Percentiles rank a stretch among this genome's conserved stretches.
phyloP scores from a whole-genome alignment of 139 green algal genomes.

The Spirogloea muscicola region DNA sequence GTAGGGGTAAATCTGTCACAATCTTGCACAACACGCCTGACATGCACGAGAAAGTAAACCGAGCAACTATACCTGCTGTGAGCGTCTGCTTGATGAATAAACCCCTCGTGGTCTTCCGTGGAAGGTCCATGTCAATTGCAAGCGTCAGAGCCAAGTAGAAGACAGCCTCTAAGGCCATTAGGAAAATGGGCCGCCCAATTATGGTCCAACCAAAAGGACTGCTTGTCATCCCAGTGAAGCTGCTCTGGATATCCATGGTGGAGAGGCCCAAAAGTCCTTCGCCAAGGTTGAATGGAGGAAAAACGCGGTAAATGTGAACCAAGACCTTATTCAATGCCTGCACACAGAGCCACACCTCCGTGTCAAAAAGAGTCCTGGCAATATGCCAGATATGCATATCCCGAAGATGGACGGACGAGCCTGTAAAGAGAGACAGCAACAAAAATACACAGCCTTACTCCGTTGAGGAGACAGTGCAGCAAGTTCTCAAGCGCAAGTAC shows the following conservation, averaged over 20 bases:
- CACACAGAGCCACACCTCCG: not conserved
- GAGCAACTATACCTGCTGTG: no score
- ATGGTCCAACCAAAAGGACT: constrained; percentile 23
- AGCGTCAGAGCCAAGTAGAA: constrained; percentile 13
- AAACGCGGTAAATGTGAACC: constrained; percentile 52
- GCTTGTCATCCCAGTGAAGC: constrained; percentile 10
- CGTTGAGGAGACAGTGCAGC: not conserved
- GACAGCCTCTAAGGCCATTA: constrained; percentile 16
- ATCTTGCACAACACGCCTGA: not conserved
- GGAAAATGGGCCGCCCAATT: constrained; percentile 8
- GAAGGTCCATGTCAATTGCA: constrained; percentile 25
- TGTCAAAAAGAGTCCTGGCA: not conserved
- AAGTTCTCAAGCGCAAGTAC: not conserved
- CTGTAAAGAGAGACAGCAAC: not conserved
- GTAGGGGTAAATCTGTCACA: no score
- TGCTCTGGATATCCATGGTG: constrained; percentile 22
- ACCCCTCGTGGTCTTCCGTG: no score
- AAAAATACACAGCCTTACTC: not conserved
- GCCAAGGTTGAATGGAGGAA: constrained; percentile 56
- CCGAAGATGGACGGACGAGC: not conserved
- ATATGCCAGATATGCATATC: not conserved
- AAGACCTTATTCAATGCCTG: constrained; percentile 44
- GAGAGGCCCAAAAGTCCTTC: constrained; percentile 52
- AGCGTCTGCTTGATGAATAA: no score
- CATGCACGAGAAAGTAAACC: not conserved